Evolutionary conservation across 768 basidiomycete species (phyloP).

Genomic region (Agaricus subrufescens): DNA sequence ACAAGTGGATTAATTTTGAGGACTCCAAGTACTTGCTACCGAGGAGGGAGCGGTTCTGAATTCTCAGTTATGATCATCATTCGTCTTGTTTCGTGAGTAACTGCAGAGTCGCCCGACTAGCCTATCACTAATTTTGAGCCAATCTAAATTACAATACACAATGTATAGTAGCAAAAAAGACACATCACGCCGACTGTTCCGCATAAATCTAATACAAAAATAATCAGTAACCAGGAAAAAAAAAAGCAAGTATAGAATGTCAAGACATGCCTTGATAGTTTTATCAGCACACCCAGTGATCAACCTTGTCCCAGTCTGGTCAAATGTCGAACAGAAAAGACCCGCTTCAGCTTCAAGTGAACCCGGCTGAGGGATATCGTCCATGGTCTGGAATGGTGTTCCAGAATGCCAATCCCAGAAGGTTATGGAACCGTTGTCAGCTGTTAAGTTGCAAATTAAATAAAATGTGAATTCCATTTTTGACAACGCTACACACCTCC

Average conservation of each 20-base stretch:
- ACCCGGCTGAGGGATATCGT: constrained; percentile 95
- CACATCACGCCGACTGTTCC: constrained; percentile 4
- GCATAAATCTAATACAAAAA: background rate
- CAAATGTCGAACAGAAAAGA: constrained; percentile 95
- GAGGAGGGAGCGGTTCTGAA: too few species aligned
- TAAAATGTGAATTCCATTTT: background rate
- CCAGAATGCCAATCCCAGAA: constrained; percentile 97
- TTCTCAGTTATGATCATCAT: too few species aligned
- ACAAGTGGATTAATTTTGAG: too few species aligned
- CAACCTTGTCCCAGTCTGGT: constrained; percentile 88
- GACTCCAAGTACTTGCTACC: too few species aligned
- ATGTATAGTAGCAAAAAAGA: too few species aligned
- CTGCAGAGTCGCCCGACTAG: too few species aligned
- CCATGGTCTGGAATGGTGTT: constrained; percentile 89
- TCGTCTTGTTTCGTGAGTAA: too few species aligned
- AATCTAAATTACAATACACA: too few species aligned
- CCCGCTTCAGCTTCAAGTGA: constrained; percentile 97
- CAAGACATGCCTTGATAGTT: constrained; percentile 81
- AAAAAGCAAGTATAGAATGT: background rate
- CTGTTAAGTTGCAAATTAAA: constrained; percentile 32
- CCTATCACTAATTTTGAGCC: too few species aligned
- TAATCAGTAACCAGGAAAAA: background rate
- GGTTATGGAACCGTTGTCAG: constrained; percentile 86
- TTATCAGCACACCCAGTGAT: constrained; percentile 98
- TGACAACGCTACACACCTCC: constrained; percentile 59